phyloP scores from a whole-genome alignment of 176 grass and related monocot genomes.

The Otatea glauca region DNA sequence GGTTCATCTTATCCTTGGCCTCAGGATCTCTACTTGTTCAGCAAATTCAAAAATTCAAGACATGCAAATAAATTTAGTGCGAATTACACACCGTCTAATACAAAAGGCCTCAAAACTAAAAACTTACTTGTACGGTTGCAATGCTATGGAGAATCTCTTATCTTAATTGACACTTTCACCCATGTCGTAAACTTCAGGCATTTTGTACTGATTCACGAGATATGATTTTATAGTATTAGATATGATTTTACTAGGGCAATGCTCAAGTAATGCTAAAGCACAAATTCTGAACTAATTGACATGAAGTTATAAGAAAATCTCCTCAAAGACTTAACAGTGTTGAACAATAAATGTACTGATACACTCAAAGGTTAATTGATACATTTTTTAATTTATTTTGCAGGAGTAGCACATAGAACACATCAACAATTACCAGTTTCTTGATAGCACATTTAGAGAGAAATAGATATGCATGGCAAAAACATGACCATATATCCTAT shows the following conservation, averaged over 20 bases:
- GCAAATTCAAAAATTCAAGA: slow-evolving; percentile 40
- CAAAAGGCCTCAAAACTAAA: background rate
- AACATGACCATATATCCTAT: background rate
- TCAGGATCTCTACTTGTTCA: slow-evolving; percentile 63
- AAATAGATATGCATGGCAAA: background rate
- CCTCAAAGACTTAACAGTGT: no score
- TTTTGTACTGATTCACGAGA: slow-evolving; percentile 67
- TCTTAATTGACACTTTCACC: slow-evolving; percentile 91
- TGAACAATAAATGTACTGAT: no score
- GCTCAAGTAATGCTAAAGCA: no score
- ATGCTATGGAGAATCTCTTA: slow-evolving; percentile 90
- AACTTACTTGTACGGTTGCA: slow-evolving; percentile 75
- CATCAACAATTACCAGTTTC: background rate
- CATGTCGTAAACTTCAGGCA: slow-evolving; percentile 95
- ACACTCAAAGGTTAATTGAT: background rate
- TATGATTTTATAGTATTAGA: background rate
- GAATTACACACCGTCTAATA: background rate
- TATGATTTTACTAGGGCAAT: no score
- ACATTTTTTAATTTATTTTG: background rate
- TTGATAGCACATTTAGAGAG: background rate
- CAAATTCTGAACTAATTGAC: no score
- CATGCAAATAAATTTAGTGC: background rate
- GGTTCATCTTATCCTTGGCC: slow-evolving; percentile 94
- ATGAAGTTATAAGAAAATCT: no score
- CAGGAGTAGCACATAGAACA: background rate